Conservation (phyloP, 805 yeast genomes). For the Saccharomycopsis capsularis region DNA sequence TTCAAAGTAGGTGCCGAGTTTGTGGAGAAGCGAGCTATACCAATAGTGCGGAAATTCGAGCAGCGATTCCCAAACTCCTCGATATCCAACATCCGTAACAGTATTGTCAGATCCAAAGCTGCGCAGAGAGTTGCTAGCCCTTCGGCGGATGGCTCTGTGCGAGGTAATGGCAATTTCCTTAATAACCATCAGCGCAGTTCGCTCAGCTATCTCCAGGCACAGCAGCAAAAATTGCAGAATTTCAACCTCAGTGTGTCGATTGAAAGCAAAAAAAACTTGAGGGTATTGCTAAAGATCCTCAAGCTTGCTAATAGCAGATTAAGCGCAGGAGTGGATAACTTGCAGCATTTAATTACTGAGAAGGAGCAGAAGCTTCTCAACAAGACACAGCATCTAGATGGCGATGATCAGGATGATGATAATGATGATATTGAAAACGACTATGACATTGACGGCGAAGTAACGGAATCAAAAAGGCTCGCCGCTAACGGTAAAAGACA, state of each 20-base stretch:
- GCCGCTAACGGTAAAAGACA: conserved; percentile 8
- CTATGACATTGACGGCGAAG: no score
- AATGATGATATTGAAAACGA: conserved; percentile 28
- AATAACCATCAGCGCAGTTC: not conserved
- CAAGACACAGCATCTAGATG: conserved; percentile 21
- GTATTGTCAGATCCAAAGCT: not conserved
- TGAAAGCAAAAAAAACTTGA: conserved; percentile 69
- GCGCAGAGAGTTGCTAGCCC: no score
- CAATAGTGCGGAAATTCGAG: conserved; percentile 18
- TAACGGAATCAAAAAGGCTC: conserved; percentile 25
- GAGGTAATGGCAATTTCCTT: not conserved
- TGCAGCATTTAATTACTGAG: conserved; percentile 48
- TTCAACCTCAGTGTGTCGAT: conserved; percentile 38
- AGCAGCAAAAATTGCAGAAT: conserved; percentile 19
- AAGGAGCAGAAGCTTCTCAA: conserved; percentile 33
- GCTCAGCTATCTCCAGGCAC: conserved; percentile 11
- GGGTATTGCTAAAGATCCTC: conserved; percentile 72
- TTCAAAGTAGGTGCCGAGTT: conserved; percentile 22
- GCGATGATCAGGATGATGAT: conserved; percentile 20
- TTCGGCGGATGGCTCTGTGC: no score
- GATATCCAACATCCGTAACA: not conserved
- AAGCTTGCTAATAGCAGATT: conserved; percentile 76
- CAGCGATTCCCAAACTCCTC: conserved; percentile 14
- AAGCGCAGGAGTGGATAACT: conserved; percentile 53
- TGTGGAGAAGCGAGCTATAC: conserved; percentile 21